Evolutionary conservation across 2,329 filamentous ascomycete genomes (phyloP).

Genomic region (Cladosporium sp.): DNA sequence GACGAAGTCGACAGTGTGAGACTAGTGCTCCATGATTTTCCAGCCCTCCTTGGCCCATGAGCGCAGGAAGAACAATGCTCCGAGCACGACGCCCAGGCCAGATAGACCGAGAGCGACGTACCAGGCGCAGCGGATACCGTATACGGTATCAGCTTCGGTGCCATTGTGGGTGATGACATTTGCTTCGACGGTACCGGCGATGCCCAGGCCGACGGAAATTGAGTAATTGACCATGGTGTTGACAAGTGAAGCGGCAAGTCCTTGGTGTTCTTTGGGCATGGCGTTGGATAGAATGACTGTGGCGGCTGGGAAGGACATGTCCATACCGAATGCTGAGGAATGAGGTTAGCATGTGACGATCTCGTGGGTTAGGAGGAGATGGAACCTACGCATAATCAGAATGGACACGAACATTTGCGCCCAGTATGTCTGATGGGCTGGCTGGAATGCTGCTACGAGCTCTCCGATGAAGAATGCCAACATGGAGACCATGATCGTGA

Average conservation of each 20-base stretch:
- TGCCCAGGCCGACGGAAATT: conserved; percentile 64
- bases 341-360: conserved; percentile 13
- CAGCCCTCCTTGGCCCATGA: conserved; percentile 24
- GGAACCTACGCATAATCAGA: conserved; percentile 46
- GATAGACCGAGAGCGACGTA: conserved; percentile 43
- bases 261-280: conserved; percentile 49
- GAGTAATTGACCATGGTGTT: conserved; percentile 68
- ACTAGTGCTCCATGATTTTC: conserved; percentile 24
- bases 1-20: not conserved
- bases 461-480: conserved; percentile 45
- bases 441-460: conserved; percentile 47
- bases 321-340: conserved; percentile 52
- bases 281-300: conserved; percentile 61
- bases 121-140: conserved; percentile 43
- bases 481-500: conserved; percentile 42
- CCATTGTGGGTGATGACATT: conserved; percentile 45
- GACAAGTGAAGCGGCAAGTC: conserved; percentile 57
- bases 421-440: conserved; percentile 63
- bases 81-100: conserved; percentile 30
- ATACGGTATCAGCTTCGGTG: conserved; percentile 36
- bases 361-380: not conserved
- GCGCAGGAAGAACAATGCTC: conserved; percentile 30
- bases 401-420: conserved; percentile 60
- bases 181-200: conserved; percentile 64
- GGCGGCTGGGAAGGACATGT: conserved; percentile 66